These are phyloP conservation scores for Racocetra persica DNA, from an alignment of 371 early-diverging fungal species.

Conservation along the genomic window DNA sequence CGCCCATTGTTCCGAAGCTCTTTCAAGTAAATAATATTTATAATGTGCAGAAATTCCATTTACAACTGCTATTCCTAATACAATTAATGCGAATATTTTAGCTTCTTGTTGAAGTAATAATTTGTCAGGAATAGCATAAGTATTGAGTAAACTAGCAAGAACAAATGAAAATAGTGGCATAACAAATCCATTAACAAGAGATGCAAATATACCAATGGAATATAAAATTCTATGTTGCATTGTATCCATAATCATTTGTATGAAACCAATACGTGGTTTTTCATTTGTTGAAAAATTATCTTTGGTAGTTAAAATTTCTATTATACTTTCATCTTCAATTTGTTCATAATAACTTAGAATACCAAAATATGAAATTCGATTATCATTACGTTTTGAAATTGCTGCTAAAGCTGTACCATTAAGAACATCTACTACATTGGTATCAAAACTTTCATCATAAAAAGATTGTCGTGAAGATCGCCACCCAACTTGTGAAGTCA, in stretches of 20 bases:
- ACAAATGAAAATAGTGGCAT: slow-evolving; percentile 42
- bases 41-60: slow-evolving; percentile 32
- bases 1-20: slow-evolving; percentile 34
- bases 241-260: background rate
- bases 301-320: slow-evolving; percentile 11
- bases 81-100: slow-evolving; percentile 2
- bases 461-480: slow-evolving; percentile 8
- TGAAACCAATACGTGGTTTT: background rate
- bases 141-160: slow-evolving; percentile 16
- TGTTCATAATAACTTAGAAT: slow-evolving; percentile 32
- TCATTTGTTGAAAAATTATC: background rate
- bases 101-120: background rate
- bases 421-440: slow-evolving; percentile 3
- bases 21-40: slow-evolving; percentile 37
- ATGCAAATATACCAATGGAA: slow-evolving; percentile 14
- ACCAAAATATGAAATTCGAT: slow-evolving; percentile 29
- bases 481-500: background rate
- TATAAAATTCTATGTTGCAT: slow-evolving; percentile 12
- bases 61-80: slow-evolving; percentile 10
- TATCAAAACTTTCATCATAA: background rate
- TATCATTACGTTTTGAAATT: slow-evolving; percentile 21
- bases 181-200: slow-evolving; percentile 25
- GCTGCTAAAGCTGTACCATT: slow-evolving; percentile 1
- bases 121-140: slow-evolving; percentile 37
- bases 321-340: background rate